Evolutionary conservation across 139 green algal species (phyloP).

Genomic region (Picochlorum sp.): DNA sequence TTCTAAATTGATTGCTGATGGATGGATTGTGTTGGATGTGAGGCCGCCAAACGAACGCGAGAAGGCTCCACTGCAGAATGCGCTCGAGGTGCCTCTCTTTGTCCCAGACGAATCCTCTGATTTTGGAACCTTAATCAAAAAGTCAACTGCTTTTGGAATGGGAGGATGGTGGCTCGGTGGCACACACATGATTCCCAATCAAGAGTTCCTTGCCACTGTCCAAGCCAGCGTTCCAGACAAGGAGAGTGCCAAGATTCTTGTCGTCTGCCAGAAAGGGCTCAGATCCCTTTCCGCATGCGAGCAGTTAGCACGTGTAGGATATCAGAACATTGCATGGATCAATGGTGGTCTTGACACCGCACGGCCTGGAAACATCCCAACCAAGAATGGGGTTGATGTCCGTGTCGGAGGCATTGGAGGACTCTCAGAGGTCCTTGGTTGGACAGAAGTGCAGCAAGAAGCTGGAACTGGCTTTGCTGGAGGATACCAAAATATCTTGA

Average conservation of each 20-base stretch:
- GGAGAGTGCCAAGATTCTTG: conserved; percentile 52
- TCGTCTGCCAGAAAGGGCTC: conserved; percentile 87
- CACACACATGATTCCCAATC: conserved; percentile 79
- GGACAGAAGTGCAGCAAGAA: conserved; percentile 80
- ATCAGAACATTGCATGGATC: conserved; percentile 76
- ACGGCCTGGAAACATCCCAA: conserved; percentile 48
- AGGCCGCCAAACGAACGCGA: conserved; percentile 56
- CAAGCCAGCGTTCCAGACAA: conserved; percentile 48
- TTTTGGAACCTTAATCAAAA: conserved; percentile 55
- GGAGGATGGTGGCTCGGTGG: conserved; percentile 86
- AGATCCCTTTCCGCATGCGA: conserved; percentile 74
- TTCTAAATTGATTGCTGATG: conserved; percentile 46
- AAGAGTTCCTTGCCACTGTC: conserved; percentile 65
- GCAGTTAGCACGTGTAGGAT: conserved; percentile 35
- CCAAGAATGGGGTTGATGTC: conserved; percentile 43
- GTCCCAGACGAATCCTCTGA: conserved; percentile 46
- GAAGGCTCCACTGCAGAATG: conserved; percentile 38
- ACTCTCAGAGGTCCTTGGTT: conserved; percentile 72
- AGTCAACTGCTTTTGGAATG: conserved; percentile 65
- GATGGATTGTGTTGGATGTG: conserved; percentile 82
- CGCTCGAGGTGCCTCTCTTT: conserved; percentile 65
- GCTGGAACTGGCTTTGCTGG: conserved; percentile 30
- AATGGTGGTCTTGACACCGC: conserved; percentile 85
- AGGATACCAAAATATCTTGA: conserved; percentile 39
- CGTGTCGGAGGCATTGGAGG: conserved; percentile 74